These are phyloP conservation scores for Yueomyces sp. DNA, from an alignment of 1,139 yeast genomes.

Conservation along the genomic window DNA sequence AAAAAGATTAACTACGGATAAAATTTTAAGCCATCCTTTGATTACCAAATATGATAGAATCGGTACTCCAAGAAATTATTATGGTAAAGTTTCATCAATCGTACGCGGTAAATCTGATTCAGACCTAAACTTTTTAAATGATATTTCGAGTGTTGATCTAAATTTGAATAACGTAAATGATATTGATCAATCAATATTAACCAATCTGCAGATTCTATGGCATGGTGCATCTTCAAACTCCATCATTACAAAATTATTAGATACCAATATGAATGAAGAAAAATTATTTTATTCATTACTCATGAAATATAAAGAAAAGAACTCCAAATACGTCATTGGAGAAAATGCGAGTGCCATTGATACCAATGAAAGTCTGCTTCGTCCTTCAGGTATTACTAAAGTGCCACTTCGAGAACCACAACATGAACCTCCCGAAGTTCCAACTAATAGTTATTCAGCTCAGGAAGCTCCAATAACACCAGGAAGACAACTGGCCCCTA, in stretches of 20 bases:
- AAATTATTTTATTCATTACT: slow-evolving; percentile 81
- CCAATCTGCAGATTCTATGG: slow-evolving; percentile 78
- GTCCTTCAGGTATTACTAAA: background rate
- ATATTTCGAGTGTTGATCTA: slow-evolving; percentile 9
- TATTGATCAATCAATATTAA: slow-evolving; percentile 72
- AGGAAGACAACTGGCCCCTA: slow-evolving; percentile 16
- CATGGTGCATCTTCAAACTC: slow-evolving; percentile 66
- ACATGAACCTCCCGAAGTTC: background rate
- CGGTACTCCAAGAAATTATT: slow-evolving; percentile 19
- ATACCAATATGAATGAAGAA: slow-evolving; percentile 60
- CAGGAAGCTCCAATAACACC: background rate
- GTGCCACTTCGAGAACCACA: background rate
- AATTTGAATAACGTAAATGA: slow-evolving; percentile 35
- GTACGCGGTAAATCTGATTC: slow-evolving; percentile 26
- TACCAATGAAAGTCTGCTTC: slow-evolving; percentile 4
- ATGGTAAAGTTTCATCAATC: slow-evolving; percentile 4
- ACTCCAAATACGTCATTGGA: slow-evolving; percentile 4
- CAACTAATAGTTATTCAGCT: background rate
- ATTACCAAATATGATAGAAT: slow-evolving; percentile 45
- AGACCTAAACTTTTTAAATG: slow-evolving; percentile 12
- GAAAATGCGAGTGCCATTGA: slow-evolving; percentile 5
- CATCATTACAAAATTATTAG: slow-evolving; percentile 46
- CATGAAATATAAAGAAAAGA: slow-evolving; percentile 65
- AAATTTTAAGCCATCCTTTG: slow-evolving; percentile 69
- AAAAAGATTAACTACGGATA: slow-evolving; percentile 61